Evolutionary conservation across 2,329 filamentous ascomycete species (phyloP), one percentile per base, ranked within the genome.

Genomic region (Aaosphaeria arxii): DNA sequence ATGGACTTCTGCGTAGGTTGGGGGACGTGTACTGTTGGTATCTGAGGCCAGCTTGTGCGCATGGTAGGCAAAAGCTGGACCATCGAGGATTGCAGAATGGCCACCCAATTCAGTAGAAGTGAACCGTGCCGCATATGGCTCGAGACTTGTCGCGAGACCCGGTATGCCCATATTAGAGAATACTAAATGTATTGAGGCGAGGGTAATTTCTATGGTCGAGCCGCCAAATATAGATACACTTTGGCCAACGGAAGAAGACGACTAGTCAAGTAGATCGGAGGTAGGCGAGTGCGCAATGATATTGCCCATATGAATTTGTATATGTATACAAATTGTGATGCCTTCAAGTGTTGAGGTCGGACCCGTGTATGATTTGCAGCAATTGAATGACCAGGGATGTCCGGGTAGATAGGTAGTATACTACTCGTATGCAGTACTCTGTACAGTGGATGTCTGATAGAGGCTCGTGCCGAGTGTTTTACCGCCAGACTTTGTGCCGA

Each of bases 31-130:
- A 11, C 50, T 52, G 40, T 53, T 53, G 43, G 48, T 36, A 68
- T 69, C 17, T 67, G 61, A 13, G 50, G 49, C 30, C 13, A 82
- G 46, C 35, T 58, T 63, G 51, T 87, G 83, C 38, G 91, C 74
- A 65, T 89, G 81, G 64, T 92, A 87, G 1, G 89, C 88, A 29
- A 95, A 72, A 2, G 84, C 85, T 4, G 91, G 90, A 0, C 90
- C 91, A 64, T 96, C 91, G 47, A 95, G 82, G 40, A 84, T 55
- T 24, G 63, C 66, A 3, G 51, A 47, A 41, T 61, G 64, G 9
- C 60, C 63, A 41, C 56, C 36, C 29, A 67, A 50, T 11, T 63
- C 51, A 30, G 57, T 40, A 24, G 51, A 44, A 7, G 56, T 55
- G 47, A 51, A 60, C 28, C 46, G 56, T 57, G 50, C 58, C 40